Evolutionary conservation across 2,329 filamentous ascomycete species (phyloP).

Genomic region (Penicillium sclerotiorum): DNA sequence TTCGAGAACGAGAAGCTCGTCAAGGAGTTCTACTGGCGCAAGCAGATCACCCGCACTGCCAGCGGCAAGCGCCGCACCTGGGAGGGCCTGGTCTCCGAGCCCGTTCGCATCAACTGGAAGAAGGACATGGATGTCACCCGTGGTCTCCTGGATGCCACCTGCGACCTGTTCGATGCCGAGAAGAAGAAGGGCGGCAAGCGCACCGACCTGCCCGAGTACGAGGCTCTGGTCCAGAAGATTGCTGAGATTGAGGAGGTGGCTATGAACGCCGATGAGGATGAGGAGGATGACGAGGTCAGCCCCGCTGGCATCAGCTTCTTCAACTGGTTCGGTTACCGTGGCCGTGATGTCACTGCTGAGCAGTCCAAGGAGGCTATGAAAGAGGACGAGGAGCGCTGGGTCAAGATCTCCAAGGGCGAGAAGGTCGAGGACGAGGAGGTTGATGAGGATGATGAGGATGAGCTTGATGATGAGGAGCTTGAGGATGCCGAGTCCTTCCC

Average conservation of each 20-base stretch:
- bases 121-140: constrained; percentile 79
- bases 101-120: constrained; percentile 87
- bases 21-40: constrained; percentile 90
- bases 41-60: constrained; percentile 50
- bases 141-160: constrained; percentile 74
- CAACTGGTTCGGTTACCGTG: constrained; percentile 81
- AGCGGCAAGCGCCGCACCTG: constrained; percentile 58
- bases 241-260: constrained; percentile 34
- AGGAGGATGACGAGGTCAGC: constrained; percentile 48
- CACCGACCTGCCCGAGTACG: constrained; percentile 54
- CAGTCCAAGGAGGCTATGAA: constrained; percentile 67
- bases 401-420: constrained; percentile 53
- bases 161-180: constrained; percentile 68
- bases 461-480: constrained; percentile 61
- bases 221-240: constrained; percentile 24
- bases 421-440: constrained; percentile 44
- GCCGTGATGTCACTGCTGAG: constrained; percentile 69
- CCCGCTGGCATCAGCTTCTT: constrained; percentile 79
- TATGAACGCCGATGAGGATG: constrained; percentile 30
- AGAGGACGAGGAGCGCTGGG: constrained; percentile 62
- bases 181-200: constrained; percentile 55
- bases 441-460: constrained; percentile 46
- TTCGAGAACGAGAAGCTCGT: constrained; percentile 78
- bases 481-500: constrained; percentile 82
- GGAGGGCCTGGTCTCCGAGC: constrained; percentile 81